Percentiles rank a stretch among this genome's conserved stretches.
Conservation (phyloP, 2,329 filamentous ascomycete genomes). For the Epichloe scottii region DNA sequence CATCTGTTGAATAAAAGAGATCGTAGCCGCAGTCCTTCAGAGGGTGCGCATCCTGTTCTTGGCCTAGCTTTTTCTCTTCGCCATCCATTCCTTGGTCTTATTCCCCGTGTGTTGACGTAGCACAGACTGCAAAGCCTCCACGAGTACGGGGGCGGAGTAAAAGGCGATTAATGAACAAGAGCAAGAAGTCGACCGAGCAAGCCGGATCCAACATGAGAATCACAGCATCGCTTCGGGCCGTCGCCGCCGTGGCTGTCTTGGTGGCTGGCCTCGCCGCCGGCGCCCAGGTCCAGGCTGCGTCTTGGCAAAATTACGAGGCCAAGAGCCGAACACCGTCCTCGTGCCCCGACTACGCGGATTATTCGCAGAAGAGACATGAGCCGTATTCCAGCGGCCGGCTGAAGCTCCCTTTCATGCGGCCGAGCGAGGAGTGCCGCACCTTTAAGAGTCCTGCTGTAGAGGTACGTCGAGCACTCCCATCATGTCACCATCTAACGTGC, state of each 20-base stretch:
- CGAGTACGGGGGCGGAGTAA: background rate
- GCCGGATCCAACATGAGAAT: background rate
- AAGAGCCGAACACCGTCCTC: conserved; percentile 9
- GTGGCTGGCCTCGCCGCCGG: background rate
- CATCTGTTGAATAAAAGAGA: too few species aligned
- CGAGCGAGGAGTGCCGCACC: conserved; percentile 14
- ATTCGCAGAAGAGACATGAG: conserved; percentile 11
- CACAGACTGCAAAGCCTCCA: too few species aligned
- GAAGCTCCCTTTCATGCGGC: conserved; percentile 15
- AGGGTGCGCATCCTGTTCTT: too few species aligned
- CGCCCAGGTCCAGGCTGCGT: background rate
- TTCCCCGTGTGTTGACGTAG: too few species aligned
- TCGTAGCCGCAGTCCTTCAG: too few species aligned
- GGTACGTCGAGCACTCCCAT: conserved; percentile 3
- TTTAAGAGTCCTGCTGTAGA: conserved; percentile 17
- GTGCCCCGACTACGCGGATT: conserved; percentile 14
- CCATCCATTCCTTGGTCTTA: too few species aligned
- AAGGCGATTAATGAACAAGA: background rate
- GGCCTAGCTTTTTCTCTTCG: too few species aligned
- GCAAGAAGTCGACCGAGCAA: background rate
- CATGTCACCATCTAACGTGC: background rate
- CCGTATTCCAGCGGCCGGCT: conserved; percentile 12
- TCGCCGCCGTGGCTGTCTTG: background rate
- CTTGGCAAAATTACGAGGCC: background rate
- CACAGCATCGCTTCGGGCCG: background rate